phyloP scores from a whole-genome alignment of 164 flowering plant genomes.

The Pachysandra terminalis region DNA sequence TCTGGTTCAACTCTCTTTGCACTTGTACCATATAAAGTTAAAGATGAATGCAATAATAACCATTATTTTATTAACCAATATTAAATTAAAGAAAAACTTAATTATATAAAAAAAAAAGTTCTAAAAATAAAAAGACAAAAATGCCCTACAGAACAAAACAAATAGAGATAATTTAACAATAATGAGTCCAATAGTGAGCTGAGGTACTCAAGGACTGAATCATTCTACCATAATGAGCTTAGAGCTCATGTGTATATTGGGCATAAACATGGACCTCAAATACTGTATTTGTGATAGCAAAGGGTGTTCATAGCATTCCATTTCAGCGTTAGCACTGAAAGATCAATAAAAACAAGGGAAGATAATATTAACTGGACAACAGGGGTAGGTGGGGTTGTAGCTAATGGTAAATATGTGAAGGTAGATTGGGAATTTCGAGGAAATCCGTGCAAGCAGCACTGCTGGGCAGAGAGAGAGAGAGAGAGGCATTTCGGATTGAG shows the following conservation, averaged over 20 bases:
- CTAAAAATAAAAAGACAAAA: too few relatives aligned
- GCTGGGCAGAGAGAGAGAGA: not conserved
- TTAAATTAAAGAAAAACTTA: too few relatives aligned
- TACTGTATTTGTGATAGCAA: too few relatives aligned
- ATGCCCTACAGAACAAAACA: not conserved
- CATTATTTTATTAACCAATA: too few relatives aligned
- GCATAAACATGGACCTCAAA: not conserved
- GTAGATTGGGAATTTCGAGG: not conserved
- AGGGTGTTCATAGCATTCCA: not conserved
- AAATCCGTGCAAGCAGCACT: not conserved
- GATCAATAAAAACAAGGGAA: not conserved
- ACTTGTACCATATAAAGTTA: too few relatives aligned
- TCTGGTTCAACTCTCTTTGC: too few relatives aligned
- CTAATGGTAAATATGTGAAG: not conserved
- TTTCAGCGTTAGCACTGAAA: not conserved
- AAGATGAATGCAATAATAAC: too few relatives aligned
- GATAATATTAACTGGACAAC: not conserved
- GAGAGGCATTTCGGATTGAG: conserved; percentile 30
- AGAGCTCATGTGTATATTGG: not conserved
- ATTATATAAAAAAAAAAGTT: too few relatives aligned
- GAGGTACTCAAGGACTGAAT: not conserved
- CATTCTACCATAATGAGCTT: not conserved
- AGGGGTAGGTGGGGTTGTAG: not conserved
- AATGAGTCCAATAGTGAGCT: not conserved
- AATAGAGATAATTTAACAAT: not conserved